Evolutionary conservation across 176 grass and related monocot species (phyloP).

Genomic region (Stipa capillata): DNA sequence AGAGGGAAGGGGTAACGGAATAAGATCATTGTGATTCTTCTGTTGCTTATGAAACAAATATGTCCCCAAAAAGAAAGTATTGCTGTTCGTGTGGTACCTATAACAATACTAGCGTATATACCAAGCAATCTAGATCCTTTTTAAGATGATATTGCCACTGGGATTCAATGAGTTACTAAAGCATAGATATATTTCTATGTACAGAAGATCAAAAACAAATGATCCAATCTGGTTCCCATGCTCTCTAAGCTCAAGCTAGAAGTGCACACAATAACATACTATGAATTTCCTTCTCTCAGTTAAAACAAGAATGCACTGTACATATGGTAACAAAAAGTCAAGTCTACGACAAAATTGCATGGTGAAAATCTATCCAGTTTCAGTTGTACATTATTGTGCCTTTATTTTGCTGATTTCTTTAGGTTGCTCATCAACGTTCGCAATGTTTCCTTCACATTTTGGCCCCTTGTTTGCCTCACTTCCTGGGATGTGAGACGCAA

Average conservation of each 20-base stretch:
- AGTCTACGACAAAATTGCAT: constrained; percentile 18
- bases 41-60: not conserved
- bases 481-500: constrained; percentile 63
- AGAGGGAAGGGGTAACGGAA: not conserved
- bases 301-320: constrained; percentile 11
- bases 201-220: constrained; percentile 15
- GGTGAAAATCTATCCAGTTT: constrained; percentile 19
- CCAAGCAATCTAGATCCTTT: not conserved
- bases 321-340: constrained; percentile 4
- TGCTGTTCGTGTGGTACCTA: not conserved
- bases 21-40: not conserved
- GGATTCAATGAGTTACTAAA: too few relatives aligned
- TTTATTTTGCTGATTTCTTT: constrained; percentile 51
- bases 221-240: not conserved
- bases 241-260: constrained; percentile 2
- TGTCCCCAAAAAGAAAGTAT: not conserved
- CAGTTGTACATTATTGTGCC: not conserved
- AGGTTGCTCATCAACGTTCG: constrained; percentile 58
- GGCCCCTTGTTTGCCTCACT: constrained; percentile 44
- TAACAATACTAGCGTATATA: not conserved
- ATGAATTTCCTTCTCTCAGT: constrained; percentile 16
- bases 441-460: constrained; percentile 66
- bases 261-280: not conserved
- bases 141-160: not conserved
- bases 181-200: not conserved